Evolutionary conservation across 768 basidiomycete species (phyloP).

Genomic region (Paxillus rubicundulus): DNA sequence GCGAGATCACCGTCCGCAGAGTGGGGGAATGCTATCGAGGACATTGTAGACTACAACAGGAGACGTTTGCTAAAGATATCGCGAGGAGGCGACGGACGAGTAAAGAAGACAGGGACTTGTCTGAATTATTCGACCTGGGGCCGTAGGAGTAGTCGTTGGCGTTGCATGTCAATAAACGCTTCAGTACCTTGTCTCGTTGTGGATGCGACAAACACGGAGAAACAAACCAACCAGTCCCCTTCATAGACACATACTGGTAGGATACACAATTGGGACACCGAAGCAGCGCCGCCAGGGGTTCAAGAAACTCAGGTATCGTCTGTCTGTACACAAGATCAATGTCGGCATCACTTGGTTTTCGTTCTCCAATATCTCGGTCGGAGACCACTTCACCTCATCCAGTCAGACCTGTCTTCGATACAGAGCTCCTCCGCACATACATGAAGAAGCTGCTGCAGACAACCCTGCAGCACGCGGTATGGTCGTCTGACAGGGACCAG

Average conservation of each 20-base stretch:
- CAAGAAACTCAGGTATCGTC: neutral
- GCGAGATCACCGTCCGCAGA: conserved; percentile 37
- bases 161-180: no score
- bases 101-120: neutral
- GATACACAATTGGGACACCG: neutral
- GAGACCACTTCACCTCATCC: conserved; percentile 48
- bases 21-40: conserved; percentile 63
- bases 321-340: conserved; percentile 7
- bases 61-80: neutral
- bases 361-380: conserved; percentile 62
- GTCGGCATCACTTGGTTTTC: conserved; percentile 41
- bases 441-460: conserved; percentile 78
- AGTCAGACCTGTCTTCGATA: conserved; percentile 60
- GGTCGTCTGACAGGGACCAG: conserved; percentile 70
- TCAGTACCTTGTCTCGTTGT: no score
- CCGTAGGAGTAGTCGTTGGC: no score
- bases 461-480: conserved; percentile 60
- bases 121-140: neutral
- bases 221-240: no score
- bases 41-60: conserved; percentile 42
- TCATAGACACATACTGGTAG: no score
- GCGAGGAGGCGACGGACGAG: neutral
- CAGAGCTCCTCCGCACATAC: conserved; percentile 70
- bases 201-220: no score
- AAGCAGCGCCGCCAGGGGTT: neutral